Evolutionary conservation across 257 asterid genomes (phyloP).

Genomic region (Voacanga thouarsii): DNA sequence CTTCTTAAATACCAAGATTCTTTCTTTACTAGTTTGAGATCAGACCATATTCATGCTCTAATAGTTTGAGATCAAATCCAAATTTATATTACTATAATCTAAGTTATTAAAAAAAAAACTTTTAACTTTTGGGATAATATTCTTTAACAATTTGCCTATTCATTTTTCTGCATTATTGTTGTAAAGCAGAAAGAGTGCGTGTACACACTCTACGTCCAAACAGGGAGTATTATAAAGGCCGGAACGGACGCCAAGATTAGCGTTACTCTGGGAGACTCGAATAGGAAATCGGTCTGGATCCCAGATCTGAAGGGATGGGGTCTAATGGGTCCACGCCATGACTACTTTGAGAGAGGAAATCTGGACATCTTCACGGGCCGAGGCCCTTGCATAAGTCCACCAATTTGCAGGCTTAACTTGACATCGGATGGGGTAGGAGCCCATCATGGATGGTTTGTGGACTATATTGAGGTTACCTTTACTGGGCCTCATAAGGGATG

Average conservation of each 20-base stretch:
- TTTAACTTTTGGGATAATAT: no score
- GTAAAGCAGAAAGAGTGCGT: conserved; percentile 45
- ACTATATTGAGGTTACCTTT: conserved; percentile 28
- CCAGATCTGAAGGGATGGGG: conserved; percentile 55
- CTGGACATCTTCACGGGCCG: conserved; percentile 52
- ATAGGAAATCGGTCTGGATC: conserved; percentile 36
- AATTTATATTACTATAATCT: no score
- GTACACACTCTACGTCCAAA: conserved; percentile 44
- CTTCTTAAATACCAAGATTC: no score
- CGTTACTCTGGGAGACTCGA: conserved; percentile 37
- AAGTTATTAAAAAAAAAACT: no score
- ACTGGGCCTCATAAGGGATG: conserved; percentile 51
- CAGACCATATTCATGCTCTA: no score
- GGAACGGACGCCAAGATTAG: conserved; percentile 55
- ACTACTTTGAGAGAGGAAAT: conserved; percentile 54
- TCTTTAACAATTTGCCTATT: no score
- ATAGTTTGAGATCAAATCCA: no score
- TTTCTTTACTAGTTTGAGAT: no score
- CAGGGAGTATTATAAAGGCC: conserved; percentile 45
- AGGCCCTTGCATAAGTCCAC: conserved; percentile 42
- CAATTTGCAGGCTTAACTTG: conserved; percentile 52
- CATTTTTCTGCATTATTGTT: no score
- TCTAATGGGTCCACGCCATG: conserved; percentile 43
- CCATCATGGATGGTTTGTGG: conserved; percentile 41
- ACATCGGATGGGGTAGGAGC: conserved; percentile 42